phyloP scores from a whole-genome alignment of 305 asterid genomes.

The Caryopteris hybrid region DNA sequence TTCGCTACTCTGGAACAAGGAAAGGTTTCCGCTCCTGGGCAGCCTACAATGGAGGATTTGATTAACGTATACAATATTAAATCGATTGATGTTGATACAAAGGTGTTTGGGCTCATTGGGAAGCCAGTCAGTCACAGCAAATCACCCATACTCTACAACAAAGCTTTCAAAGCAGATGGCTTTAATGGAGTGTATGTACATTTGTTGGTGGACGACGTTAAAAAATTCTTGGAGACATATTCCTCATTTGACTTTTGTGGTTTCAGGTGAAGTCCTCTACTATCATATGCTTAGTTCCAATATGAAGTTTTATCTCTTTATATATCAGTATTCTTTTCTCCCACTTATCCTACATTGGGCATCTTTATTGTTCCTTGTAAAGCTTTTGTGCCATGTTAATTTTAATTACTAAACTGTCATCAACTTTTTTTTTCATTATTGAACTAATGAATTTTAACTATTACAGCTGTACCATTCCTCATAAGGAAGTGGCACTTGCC shows the following conservation, averaged over 20 bases:
- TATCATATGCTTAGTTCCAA: background rate
- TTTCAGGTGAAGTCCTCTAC: constrained; percentile 61
- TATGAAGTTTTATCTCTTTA: background rate
- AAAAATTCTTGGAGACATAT: constrained; percentile 62
- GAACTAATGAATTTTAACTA: too few relatives aligned
- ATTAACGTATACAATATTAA: constrained; percentile 74
- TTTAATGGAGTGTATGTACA: constrained; percentile 71
- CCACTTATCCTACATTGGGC: too few relatives aligned
- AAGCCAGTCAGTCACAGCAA: constrained; percentile 97
- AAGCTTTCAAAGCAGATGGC: constrained; percentile 69
- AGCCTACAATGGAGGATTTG: constrained; percentile 82
- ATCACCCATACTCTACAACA: constrained; percentile 77
- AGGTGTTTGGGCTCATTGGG: constrained; percentile 80
- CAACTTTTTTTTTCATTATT: too few relatives aligned
- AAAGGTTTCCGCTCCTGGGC: constrained; percentile 95
- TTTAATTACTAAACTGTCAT: too few relatives aligned
- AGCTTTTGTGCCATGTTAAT: background rate
- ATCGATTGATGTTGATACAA: constrained; percentile 70
- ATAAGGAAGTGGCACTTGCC: constrained; percentile 71
- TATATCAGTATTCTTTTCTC: background rate
- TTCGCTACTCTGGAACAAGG: constrained; percentile 82
- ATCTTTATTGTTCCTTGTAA: too few relatives aligned
- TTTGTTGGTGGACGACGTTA: constrained; percentile 77
- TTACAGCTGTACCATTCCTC: constrained; percentile 93
- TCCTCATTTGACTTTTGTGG: constrained; percentile 81